Base-by-base conservation (phyloP, 2,329 filamentous ascomycete genomes). In the Pseudonectria buxi region DNA sequence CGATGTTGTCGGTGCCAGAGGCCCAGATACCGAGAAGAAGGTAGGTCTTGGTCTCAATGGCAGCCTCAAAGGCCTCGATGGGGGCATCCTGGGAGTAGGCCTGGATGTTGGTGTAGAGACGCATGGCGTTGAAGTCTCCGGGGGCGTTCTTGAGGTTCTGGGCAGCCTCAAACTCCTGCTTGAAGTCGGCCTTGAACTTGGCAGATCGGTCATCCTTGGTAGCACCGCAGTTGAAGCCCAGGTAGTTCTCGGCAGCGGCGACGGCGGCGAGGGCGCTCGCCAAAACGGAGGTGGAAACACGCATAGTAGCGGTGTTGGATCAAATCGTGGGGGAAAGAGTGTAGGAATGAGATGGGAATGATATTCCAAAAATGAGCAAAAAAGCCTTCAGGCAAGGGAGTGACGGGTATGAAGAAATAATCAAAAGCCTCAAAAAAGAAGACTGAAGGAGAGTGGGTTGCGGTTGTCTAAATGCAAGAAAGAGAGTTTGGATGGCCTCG, bases 11-110 rank as follows among this genome's bases (percentile, higher is more conserved):
- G 29, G 64, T 65, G 46, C 72, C 72, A 13, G 71, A 72, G 32
- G 71, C 59, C 80, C 80, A 84, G 52, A 83, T 64, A 44, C 80
- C 79, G 33, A 81, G 76, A 25, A 83, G 73, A 29, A 84, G 62
- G 45, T 71, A 62, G 13, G 74, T 78, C 28, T 77, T 66, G 42
- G 76, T 78, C 40, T 68, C 63, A 30, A 81, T 66, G 50, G 80
- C 79, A 25, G 80, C 80, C 64, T 86, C 84, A 64, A 90, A 76
- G 28, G 88, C 88, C 67, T 86, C 68, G 55, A 94, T 69, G 34
- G 87, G 88, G 61, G 90, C 83, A 49, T 76, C 73, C 67, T 85
- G 73, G 54, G 81, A 67, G 61, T 76, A 66, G 53, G 71, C 71
- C 59, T 76, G 72, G 55, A 81, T 76, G 67, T 76, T 79, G 56